These are phyloP conservation scores for Monilinia laxa DNA, from an alignment of 2,329 filamentous ascomycete genomes.

Conservation along the genomic window DNA sequence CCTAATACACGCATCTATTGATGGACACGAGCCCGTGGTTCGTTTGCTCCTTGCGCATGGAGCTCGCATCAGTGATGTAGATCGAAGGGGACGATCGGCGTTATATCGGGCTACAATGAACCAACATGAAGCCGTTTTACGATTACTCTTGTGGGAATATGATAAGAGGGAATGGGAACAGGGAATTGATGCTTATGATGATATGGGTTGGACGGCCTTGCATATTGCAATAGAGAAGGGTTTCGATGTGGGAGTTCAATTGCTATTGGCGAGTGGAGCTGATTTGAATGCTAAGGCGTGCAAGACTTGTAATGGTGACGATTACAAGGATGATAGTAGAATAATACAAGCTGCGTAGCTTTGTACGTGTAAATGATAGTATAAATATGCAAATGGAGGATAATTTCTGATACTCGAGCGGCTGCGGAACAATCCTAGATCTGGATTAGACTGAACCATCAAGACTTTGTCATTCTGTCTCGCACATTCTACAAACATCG, in stretches of 20 bases:
- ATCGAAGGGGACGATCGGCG: no score
- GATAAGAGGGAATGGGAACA: no score
- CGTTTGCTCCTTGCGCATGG: no score
- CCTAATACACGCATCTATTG: no score
- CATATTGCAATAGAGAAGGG: constrained; percentile 26
- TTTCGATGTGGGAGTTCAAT: constrained; percentile 23
- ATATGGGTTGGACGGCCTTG: no score
- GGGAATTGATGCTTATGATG: no score
- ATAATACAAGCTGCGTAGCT: background rate
- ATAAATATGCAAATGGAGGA: background rate
- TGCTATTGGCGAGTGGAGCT: constrained; percentile 25
- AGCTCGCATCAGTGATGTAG: no score
- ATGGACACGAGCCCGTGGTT: no score
- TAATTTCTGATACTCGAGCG: background rate
- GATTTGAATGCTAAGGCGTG: constrained; percentile 21
- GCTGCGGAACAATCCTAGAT: background rate
- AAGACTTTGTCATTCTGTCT: background rate
- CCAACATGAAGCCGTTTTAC: no score
- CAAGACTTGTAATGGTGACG: background rate
- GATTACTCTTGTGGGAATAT: no score
- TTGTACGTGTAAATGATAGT: no score
- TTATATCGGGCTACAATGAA: no score
- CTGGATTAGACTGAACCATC: background rate
- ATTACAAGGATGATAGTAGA: constrained; percentile 6
- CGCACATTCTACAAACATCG: background rate